Percentiles rank a stretch among this genome's conserved stretches.
Evolutionary conservation across 2,329 filamentous ascomycete genomes (phyloP).

Genomic region (Zymoseptoria passerinii): DNA sequence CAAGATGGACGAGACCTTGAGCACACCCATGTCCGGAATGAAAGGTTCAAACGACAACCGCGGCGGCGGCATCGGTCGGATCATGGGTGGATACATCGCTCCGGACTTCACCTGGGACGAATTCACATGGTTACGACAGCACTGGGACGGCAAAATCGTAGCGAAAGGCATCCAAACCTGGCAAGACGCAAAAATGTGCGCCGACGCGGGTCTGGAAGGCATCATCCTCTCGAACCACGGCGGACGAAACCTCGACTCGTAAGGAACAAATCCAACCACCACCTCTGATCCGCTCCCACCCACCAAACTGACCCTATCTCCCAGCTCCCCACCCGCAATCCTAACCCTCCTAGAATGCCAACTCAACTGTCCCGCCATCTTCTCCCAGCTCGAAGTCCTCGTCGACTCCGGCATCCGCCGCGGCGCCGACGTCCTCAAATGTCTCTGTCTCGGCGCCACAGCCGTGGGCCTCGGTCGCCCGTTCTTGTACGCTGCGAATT

Average conservation of each 20-base stretch:
- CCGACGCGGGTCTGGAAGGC: slow-evolving; percentile 37
- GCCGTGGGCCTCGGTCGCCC: slow-evolving; percentile 55
- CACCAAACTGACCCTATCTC: not conserved
- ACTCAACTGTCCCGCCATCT: slow-evolving; percentile 51
- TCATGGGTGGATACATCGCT: slow-evolving; percentile 52
- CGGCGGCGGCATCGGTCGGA: slow-evolving; percentile 48
- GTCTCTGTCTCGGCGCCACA: slow-evolving; percentile 55
- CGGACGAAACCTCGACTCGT: slow-evolving; percentile 43
- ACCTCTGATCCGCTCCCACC: not conserved
- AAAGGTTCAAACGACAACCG: slow-evolving; percentile 45
- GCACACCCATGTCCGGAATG: slow-evolving; percentile 44
- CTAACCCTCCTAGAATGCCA: slow-evolving; percentile 56
- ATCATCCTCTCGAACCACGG: slow-evolving; percentile 46
- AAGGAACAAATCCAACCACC: not conserved
- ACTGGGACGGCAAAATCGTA: slow-evolving; percentile 36
- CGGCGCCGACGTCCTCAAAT: slow-evolving; percentile 61
- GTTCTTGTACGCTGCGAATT: slow-evolving; percentile 52
- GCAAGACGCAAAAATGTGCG: slow-evolving; percentile 36
- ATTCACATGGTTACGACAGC: slow-evolving; percentile 35
- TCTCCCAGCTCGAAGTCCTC: slow-evolving; percentile 52
- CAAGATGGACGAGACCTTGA: slow-evolving; percentile 40
- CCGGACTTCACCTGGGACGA: slow-evolving; percentile 46
- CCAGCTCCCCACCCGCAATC: slow-evolving; percentile 44
- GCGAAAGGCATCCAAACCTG: slow-evolving; percentile 36
- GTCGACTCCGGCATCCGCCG: slow-evolving; percentile 58